phyloP scores from a whole-genome alignment of 192 early-diverging fungal species.

The Dispira simplex region DNA sequence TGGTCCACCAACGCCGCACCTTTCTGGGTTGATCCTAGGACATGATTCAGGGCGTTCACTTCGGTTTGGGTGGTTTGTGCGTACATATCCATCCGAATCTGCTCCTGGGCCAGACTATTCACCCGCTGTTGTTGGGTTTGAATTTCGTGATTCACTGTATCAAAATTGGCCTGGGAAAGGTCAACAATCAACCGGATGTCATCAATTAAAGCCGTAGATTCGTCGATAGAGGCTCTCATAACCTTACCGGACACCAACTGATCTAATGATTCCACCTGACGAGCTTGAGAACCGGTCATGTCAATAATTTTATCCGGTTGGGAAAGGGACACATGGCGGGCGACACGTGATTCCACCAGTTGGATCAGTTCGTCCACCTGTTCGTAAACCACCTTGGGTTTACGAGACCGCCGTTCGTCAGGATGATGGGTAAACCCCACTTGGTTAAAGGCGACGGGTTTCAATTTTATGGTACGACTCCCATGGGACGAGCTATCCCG shows the following conservation, averaged over 20 bases:
- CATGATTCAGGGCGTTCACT: background rate
- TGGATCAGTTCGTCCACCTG: constrained; percentile 56
- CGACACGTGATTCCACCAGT: constrained; percentile 25
- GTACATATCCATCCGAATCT: background rate
- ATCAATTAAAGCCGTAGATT: background rate
- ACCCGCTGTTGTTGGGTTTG: constrained; percentile 28
- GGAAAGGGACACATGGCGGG: constrained; percentile 13
- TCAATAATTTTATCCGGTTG: constrained; percentile 61
- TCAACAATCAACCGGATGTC: constrained; percentile 49
- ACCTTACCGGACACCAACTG: background rate
- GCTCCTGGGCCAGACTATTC: constrained; percentile 24
- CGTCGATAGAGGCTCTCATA: background rate
- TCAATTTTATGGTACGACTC: background rate
- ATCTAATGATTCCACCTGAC: constrained; percentile 2
- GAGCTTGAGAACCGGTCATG: constrained; percentile 55
- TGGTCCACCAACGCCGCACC: background rate
- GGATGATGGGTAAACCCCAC: background rate
- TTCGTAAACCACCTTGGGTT: constrained; percentile 43
- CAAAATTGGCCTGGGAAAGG: constrained; percentile 47
- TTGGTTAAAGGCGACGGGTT: background rate
- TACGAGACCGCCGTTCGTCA: constrained; percentile 12
- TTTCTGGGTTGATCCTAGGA: background rate
- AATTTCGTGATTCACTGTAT: constrained; percentile 39
- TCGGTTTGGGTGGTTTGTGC: background rate
- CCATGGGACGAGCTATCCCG: background rate